Percentiles rank a stretch among this genome's conserved stretches.
Evolutionary conservation across 345 rosid species (phyloP).

Genomic region (Cardiospermum halicacabum): DNA sequence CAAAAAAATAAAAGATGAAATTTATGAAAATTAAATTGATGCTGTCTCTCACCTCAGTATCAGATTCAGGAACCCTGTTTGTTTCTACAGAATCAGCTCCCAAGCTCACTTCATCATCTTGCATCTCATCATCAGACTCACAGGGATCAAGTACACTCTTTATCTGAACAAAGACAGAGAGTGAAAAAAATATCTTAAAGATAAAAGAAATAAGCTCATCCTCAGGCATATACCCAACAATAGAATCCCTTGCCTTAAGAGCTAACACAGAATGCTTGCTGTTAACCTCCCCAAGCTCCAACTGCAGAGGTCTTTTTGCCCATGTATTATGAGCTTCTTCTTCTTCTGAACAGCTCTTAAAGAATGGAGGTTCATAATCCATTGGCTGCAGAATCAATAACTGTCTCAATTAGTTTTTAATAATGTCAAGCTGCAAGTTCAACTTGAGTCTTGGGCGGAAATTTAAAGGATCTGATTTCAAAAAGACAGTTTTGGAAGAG

Average conservation of each 20-base stretch:
- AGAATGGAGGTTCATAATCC: conserved; percentile 96
- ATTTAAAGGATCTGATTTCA: conserved; percentile 5
- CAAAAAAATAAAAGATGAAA: background rate
- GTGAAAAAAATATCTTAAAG: background rate
- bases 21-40: conserved; percentile 11
- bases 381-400: conserved; percentile 53
- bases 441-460: background rate
- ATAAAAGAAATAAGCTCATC: conserved; percentile 3
- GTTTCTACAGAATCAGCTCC: conserved; percentile 56
- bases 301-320: conserved; percentile 82
- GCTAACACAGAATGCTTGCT: conserved; percentile 91
- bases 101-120: conserved; percentile 62
- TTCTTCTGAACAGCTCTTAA: conserved; percentile 73
- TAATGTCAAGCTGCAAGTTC: background rate
- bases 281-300: conserved; percentile 97
- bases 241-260: conserved; percentile 52
- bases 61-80: conserved; percentile 66
- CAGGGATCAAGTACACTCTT: conserved; percentile 99
- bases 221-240: conserved; percentile 7
- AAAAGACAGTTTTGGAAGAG: conserved; percentile 3
- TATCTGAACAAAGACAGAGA: conserved; percentile 44
- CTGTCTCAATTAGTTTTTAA: background rate
- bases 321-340: conserved; percentile 83
- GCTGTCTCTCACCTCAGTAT: conserved; percentile 61
- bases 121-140: conserved; percentile 76